A percentile compares a stretch with the other conserved stretches of the same genome.
These are phyloP conservation scores for Apophysomyces ossiformis DNA, from an alignment of 371 early-diverging fungal species.

Conservation along the genomic window DNA sequence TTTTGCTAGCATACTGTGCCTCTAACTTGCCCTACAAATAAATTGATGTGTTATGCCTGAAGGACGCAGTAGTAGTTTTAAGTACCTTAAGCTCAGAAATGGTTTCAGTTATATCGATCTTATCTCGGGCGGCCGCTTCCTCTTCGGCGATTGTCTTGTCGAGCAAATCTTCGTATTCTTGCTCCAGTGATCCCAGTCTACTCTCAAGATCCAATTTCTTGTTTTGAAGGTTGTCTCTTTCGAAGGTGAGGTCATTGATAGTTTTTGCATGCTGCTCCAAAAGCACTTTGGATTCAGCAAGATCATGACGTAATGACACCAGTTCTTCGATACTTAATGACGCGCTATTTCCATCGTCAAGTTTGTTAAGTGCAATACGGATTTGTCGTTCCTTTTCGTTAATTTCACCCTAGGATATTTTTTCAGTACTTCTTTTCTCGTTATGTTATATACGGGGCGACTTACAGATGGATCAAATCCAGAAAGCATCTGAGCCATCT, in stretches of 20 bases:
- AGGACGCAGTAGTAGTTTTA: neutral
- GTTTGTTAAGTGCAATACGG: constrained; percentile 68
- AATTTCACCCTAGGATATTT: constrained; percentile 51
- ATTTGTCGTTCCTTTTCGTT: constrained; percentile 80
- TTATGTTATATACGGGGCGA: constrained; percentile 2
- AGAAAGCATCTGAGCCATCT: constrained; percentile 87
- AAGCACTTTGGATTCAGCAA: constrained; percentile 71
- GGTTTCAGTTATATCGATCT: constrained; percentile 69
- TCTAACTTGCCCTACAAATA: constrained; percentile 73
- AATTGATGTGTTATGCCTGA: neutral
- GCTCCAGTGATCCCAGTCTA: constrained; percentile 73
- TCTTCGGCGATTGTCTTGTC: constrained; percentile 94
- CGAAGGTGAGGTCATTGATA: constrained; percentile 65
- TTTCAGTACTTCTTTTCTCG: neutral
- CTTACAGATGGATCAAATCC: constrained; percentile 81
- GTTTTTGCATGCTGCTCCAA: constrained; percentile 73
- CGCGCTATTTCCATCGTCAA: constrained; percentile 49
- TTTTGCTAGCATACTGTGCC: constrained; percentile 78
- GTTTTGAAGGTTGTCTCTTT: constrained; percentile 63
- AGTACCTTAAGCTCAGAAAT: constrained; percentile 74
- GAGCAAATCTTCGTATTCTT: constrained; percentile 90
- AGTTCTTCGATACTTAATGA: constrained; percentile 69
- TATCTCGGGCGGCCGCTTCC: constrained; percentile 67
- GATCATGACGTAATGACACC: constrained; percentile 73
- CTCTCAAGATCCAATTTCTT: constrained; percentile 77